Evolutionary conservation across 306 rosid species (phyloP).

Genomic region (Prunus persica): DNA sequence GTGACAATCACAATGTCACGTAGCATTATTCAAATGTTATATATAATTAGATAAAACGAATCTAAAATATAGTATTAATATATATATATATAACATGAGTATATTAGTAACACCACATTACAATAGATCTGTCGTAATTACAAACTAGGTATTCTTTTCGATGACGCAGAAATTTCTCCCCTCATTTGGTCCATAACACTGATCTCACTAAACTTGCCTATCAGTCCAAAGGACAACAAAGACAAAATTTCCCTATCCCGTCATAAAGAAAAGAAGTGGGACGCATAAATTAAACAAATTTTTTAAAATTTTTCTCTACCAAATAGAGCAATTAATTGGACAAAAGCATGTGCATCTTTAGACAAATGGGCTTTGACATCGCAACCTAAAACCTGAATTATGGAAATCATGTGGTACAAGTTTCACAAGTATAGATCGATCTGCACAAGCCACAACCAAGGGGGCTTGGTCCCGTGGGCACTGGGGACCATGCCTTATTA

Average conservation of each 20-base stretch:
- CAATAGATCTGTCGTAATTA: too few relatives aligned
- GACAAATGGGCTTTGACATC: background rate
- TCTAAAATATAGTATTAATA: too few relatives aligned
- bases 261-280: background rate
- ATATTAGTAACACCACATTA: too few relatives aligned
- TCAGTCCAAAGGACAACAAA: background rate
- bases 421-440: background rate
- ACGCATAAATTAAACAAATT: background rate
- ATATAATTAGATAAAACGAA: too few relatives aligned
- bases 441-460: background rate
- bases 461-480: background rate
- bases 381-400: background rate
- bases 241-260: background rate
- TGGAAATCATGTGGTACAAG: conserved; percentile 10
- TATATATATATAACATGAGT: too few relatives aligned
- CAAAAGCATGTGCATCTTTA: conserved; percentile 17
- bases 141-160: background rate
- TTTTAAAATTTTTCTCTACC: too few relatives aligned
- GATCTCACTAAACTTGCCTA: background rate
- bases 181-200: too few relatives aligned
- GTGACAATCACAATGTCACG: background rate
- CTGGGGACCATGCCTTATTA: background rate
- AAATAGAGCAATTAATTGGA: background rate
- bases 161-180: background rate
- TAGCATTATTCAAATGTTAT: too few relatives aligned